Evolutionary conservation across 345 rosid genomes (phyloP).

Genomic region (Gossypium sturtianum): DNA sequence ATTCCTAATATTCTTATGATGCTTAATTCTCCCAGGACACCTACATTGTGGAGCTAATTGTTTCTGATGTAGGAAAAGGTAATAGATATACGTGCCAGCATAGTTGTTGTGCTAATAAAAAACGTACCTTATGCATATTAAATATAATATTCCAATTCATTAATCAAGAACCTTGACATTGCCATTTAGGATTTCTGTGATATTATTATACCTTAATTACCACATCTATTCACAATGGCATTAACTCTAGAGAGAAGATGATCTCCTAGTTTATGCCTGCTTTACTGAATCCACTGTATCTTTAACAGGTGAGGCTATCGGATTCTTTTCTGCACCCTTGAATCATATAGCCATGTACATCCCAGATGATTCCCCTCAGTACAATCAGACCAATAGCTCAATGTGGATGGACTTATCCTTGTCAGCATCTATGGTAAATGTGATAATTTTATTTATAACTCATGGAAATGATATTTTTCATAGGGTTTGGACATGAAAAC

Average conservation of each 20-base stretch:
- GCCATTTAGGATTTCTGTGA: not conserved
- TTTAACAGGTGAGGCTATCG: conserved; percentile 66
- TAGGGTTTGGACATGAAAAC: not conserved
- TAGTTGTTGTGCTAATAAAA: not conserved
- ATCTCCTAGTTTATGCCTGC: not conserved
- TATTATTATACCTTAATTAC: not conserved
- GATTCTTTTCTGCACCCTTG: conserved; percentile 66
- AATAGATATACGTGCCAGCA: not conserved
- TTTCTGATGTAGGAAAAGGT: conserved; percentile 77
- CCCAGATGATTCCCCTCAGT: conserved; percentile 33
- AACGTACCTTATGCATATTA: not conserved
- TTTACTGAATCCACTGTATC: conserved; percentile 4
- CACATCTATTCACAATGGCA: not conserved
- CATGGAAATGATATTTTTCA: not conserved
- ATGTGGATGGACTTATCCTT: conserved; percentile 64
- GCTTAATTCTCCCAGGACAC: conserved; percentile 45
- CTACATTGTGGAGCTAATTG: conserved; percentile 53
- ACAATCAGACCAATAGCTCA: conserved; percentile 45
- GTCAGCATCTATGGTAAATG: conserved; percentile 43
- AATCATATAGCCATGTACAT: conserved; percentile 48
- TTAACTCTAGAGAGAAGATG: not conserved
- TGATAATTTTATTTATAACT: not conserved
- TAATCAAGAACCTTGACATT: not conserved
- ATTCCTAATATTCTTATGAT: not conserved
- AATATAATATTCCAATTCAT: not conserved